phyloP scores from a whole-genome alignment of 2,329 filamentous ascomycete genomes.

The Colletotrichum neosansevieriae region DNA sequence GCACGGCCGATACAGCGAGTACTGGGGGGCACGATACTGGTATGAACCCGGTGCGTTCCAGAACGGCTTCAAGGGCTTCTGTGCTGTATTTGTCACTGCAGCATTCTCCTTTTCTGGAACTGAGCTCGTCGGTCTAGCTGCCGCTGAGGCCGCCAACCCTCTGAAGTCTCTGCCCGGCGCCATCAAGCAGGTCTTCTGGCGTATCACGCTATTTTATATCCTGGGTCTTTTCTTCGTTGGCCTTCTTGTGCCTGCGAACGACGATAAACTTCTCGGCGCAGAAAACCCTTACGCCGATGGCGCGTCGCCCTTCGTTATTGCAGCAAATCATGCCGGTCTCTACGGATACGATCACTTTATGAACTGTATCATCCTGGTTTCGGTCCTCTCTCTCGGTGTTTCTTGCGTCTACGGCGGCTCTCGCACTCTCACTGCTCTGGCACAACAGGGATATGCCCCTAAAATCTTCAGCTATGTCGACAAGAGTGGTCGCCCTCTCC shows the following conservation, averaged over 20 bases:
- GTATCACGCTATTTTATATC: slow-evolving; percentile 68
- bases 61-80: slow-evolving; percentile 81
- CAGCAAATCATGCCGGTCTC: slow-evolving; percentile 64
- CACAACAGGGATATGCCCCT: slow-evolving; percentile 70
- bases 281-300: slow-evolving; percentile 34
- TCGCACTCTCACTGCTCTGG: slow-evolving; percentile 69
- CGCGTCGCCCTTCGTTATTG: slow-evolving; percentile 69
- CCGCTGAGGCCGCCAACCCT: slow-evolving; percentile 78
- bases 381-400: slow-evolving; percentile 70
- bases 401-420: slow-evolving; percentile 71
- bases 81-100: slow-evolving; percentile 78
- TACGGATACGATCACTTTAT: slow-evolving; percentile 66
- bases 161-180: slow-evolving; percentile 81
- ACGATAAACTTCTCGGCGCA: slow-evolving; percentile 52
- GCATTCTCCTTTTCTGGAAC: slow-evolving; percentile 81
- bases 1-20: slow-evolving; percentile 56
- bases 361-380: slow-evolving; percentile 70
- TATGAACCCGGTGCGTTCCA: slow-evolving; percentile 69
- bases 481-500: slow-evolving; percentile 66
- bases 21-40: slow-evolving; percentile 65
- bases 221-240: slow-evolving; percentile 65
- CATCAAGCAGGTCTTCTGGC: slow-evolving; percentile 81
- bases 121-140: slow-evolving; percentile 80
- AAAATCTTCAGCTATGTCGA: slow-evolving; percentile 69
- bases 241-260: slow-evolving; percentile 60